Evolutionary conservation across 1,284 basidiomycete genomes (phyloP).

Genomic region (Irpex sp.): DNA sequence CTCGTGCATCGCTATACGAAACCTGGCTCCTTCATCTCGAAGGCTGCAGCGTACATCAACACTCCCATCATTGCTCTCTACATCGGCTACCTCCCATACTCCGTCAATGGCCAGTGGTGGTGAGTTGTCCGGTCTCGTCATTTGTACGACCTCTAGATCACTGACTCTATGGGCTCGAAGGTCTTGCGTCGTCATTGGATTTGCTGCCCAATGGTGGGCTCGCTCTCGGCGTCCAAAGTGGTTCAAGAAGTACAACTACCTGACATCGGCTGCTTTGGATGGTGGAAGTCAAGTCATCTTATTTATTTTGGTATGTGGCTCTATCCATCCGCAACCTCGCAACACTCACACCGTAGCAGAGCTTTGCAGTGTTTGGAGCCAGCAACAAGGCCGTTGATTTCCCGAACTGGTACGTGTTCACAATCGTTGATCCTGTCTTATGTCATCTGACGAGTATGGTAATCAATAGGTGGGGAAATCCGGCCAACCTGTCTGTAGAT

Average conservation of each 20-base stretch:
- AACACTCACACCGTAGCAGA: conserved; percentile 26
- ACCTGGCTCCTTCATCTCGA: conserved; percentile 29
- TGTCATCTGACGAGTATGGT: neutral
- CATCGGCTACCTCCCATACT: conserved; percentile 52
- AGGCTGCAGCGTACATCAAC: conserved; percentile 43
- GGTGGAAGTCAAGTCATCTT: conserved; percentile 46
- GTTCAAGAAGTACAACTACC: conserved; percentile 51
- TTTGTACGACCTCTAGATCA: conserved; percentile 21
- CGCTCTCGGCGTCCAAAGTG: conserved; percentile 40
- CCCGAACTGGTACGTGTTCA: conserved; percentile 32
- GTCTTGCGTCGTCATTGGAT: conserved; percentile 47
- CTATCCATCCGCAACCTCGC: neutral
- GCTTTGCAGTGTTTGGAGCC: conserved; percentile 68
- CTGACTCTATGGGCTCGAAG: conserved; percentile 14
- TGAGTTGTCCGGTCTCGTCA: conserved; percentile 1
- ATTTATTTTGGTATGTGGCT: conserved; percentile 35
- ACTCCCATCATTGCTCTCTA: conserved; percentile 47
- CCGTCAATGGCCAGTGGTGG: conserved; percentile 49
- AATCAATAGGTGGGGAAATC: conserved; percentile 28
- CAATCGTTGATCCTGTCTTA: conserved; percentile 7
- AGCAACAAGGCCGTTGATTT: conserved; percentile 52
- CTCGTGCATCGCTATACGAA: conserved; percentile 37
- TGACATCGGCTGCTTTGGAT: conserved; percentile 41
- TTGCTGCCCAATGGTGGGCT: conserved; percentile 46
- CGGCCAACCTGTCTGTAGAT: conserved; percentile 25